Conservation (phyloP, 805 yeast species). For the Candida schatavii region DNA sequence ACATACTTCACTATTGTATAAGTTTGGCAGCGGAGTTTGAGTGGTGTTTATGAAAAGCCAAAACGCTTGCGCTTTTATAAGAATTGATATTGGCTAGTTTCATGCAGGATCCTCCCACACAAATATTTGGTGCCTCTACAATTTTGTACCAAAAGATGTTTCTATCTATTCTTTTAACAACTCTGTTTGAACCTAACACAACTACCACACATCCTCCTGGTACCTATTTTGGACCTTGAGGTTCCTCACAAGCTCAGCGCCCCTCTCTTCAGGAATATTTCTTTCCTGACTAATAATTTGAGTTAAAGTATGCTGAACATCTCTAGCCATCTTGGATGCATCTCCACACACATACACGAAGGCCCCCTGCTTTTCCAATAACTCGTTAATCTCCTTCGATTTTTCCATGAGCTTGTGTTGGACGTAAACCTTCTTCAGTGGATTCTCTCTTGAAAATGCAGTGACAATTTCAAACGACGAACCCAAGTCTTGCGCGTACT, state of each 20-base stretch:
- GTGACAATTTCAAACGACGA: conserved; percentile 66
- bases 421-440: conserved; percentile 65
- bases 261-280: conserved; percentile 62
- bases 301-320: conserved; percentile 71
- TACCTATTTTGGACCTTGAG: conserved; percentile 82
- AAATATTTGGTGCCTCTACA: neutral
- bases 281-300: conserved; percentile 63
- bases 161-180: no score
- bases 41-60: no score
- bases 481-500: conserved; percentile 60
- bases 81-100: neutral
- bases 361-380: conserved; percentile 62
- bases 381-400: conserved; percentile 50
- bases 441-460: conserved; percentile 80
- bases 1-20: no score
- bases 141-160: no score
- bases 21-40: no score
- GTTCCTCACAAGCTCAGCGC: conserved; percentile 72
- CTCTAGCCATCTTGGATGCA: conserved; percentile 93
- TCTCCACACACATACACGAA: conserved; percentile 96
- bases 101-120: no score
- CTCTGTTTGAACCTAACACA: neutral
- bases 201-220: conserved; percentile 98
- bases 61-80: neutral
- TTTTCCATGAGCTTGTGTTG: conserved; percentile 70